Conservation (phyloP, 495 filamentous ascomycete species). For the Daldinia vernicosa region DNA sequence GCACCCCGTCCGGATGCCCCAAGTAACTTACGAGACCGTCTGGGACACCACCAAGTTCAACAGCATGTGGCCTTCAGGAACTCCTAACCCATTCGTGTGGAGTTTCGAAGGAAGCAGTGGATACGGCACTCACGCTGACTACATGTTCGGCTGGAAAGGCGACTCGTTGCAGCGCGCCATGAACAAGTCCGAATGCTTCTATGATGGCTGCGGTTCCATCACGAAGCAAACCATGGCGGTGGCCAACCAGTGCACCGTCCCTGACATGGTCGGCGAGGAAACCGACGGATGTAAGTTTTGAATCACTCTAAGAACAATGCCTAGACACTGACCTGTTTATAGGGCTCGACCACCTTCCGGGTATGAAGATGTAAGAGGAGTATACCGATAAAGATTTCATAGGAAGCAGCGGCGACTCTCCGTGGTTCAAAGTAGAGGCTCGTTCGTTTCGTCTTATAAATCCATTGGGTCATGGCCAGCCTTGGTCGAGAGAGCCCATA, state of each 20-base stretch:
- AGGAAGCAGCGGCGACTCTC: not conserved
- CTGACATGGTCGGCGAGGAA: slow-evolving; percentile 54
- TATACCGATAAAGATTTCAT: not conserved
- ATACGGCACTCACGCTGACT: slow-evolving; percentile 54
- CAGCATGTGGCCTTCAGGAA: slow-evolving; percentile 56
- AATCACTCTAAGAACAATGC: not conserved
- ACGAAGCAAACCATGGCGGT: slow-evolving; percentile 55
- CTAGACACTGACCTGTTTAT: not conserved
- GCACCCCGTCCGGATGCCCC: slow-evolving; percentile 55
- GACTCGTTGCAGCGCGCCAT: slow-evolving; percentile 57
- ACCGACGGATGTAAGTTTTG: slow-evolving; percentile 59
- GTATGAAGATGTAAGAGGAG: not conserved
- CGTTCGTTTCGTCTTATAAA: not conserved
- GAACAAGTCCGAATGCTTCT: slow-evolving; percentile 58
- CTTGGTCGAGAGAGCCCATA: not conserved
- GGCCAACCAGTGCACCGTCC: slow-evolving; percentile 57
- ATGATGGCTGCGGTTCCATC: slow-evolving; percentile 58
- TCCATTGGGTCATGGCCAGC: not conserved
- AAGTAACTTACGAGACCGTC: slow-evolving; percentile 62
- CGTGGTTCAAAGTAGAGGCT: not conserved
- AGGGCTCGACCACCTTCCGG: slow-evolving; percentile 1
- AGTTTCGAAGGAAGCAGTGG: slow-evolving; percentile 54
- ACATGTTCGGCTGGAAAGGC: slow-evolving; percentile 60
- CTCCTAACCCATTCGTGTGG: slow-evolving; percentile 60
- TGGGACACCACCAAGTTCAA: slow-evolving; percentile 62